phyloP scores from a whole-genome alignment of 306 rosid genomes.

The Echinosophora koreensis region DNA sequence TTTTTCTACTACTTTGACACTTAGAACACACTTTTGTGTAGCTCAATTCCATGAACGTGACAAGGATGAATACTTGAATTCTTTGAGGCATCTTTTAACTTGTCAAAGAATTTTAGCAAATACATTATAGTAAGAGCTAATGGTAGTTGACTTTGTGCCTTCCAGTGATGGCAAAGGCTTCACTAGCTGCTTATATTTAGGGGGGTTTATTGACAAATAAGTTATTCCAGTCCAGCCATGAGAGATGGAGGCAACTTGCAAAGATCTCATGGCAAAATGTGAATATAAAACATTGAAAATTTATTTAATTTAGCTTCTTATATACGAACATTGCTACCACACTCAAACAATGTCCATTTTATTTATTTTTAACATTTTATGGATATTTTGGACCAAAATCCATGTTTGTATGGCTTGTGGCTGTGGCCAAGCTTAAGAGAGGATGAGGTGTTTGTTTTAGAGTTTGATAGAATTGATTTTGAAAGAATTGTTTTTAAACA shows the following conservation, averaged over 20 bases:
- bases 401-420: background rate
- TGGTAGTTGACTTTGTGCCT: constrained; percentile 43
- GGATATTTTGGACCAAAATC: too few relatives aligned
- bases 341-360: background rate
- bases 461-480: too few relatives aligned
- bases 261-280: background rate
- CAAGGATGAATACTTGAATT: constrained; percentile 24
- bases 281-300: too few relatives aligned
- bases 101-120: constrained; percentile 12
- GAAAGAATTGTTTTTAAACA: too few relatives aligned
- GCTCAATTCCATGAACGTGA: constrained; percentile 1
- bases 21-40: background rate
- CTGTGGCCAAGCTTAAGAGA: background rate
- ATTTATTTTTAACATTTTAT: background rate
- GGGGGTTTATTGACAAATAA: background rate
- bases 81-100: constrained; percentile 28
- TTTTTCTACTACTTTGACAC: constrained; percentile 30
- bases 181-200: constrained; percentile 20
- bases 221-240: background rate
- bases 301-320: background rate
- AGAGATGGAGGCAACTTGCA: constrained; percentile 10
- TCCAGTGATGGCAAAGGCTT: background rate
- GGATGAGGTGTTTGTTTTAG: background rate
- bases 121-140: constrained; percentile 22
- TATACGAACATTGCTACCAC: background rate